Base-by-base conservation (phyloP, 2,329 filamentous ascomycete genomes). In the Nothophoma quercina region DNA sequence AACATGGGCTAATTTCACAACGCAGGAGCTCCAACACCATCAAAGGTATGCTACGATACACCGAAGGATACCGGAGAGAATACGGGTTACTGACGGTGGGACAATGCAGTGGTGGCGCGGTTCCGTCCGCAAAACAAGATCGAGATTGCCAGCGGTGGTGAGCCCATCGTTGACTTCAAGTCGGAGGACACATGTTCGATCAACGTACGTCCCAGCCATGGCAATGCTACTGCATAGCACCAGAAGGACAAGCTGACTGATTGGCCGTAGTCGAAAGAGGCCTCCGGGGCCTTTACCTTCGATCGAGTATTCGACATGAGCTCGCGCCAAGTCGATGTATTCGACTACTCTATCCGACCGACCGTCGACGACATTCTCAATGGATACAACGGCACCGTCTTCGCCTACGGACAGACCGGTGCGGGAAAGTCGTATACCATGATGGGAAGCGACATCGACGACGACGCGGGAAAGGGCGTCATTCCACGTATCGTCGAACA, bases 351-450 rank as follows among this genome's bases (percentile, higher is more conserved):
- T 33, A 98, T 99, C 76, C 88, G 90, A 61, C 86, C 91, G 21
- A 98, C 95, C 16, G 95, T 99, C 64, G 93, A 98, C 79, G 95
- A 98, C 75, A 97, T 99, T 64, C 84, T 99, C 62, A 96, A 98
- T 78, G 95, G 95, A 62, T 99, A 99, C 85, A 99, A 99, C 80
- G 95, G 93, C 72, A 98, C 93, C 12, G 93, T 99, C 64, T 98
- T 99, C 69, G 95, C 95, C 59, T 99, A 99, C 75, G 95, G 95
- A 62, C 95, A 98, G 82, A 99, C 95, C 1, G 95, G 95, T 76
- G 93, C 93, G 10, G 95, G 95, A 81, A 99, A 99, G 82, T 98
- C 95, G 18, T 98, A 96, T 75, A 98, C 95, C 45, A 99, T 99
- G 95, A 96, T 96, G 91, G 91, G 90, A 56, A 89, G 89, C 42